A percentile compares a stretch with the other conserved stretches of the same genome.
Evolutionary conservation across 2,329 filamentous ascomycete genomes (phyloP).

Genomic region (Alternaria metachromatica): DNA sequence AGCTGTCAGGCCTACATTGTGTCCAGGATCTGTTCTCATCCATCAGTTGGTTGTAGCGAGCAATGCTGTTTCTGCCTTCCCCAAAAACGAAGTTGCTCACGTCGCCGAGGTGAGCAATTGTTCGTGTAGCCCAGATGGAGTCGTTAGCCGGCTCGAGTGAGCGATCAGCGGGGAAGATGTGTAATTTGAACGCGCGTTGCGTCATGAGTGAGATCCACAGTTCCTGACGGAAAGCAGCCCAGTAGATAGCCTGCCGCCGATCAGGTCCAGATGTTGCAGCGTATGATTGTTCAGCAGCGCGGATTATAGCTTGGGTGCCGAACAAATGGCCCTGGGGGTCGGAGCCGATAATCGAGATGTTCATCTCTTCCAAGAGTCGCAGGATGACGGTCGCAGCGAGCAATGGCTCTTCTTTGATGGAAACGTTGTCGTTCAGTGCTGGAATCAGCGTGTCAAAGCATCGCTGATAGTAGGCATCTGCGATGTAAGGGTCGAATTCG

Average conservation of each 20-base stretch:
- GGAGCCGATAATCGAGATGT: constrained; percentile 46
- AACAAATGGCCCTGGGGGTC: constrained; percentile 49
- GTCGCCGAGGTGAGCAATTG: constrained; percentile 49
- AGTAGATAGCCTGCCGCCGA: constrained; percentile 47
- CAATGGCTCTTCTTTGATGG: constrained; percentile 50
- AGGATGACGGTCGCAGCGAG: constrained; percentile 52
- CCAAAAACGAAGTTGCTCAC: constrained; percentile 48
- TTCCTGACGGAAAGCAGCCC: constrained; percentile 49
- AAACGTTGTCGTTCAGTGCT: constrained; percentile 47
- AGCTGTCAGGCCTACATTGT: constrained; percentile 39
- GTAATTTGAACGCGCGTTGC: constrained; percentile 44
- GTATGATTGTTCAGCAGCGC: constrained; percentile 43
- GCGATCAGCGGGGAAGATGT: constrained; percentile 49
- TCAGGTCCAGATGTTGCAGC: constrained; percentile 39
- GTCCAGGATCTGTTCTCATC: constrained; percentile 46
- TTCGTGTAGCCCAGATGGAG: constrained; percentile 52
- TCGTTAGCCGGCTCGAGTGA: constrained; percentile 50
- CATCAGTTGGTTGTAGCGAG: constrained; percentile 40
- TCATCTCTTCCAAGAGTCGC: constrained; percentile 52
- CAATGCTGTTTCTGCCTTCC: constrained; percentile 40
- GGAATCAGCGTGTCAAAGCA: constrained; percentile 52
- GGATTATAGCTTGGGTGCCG: constrained; percentile 48
- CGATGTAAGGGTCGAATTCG: constrained; percentile 50
- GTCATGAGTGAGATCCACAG: constrained; percentile 49
- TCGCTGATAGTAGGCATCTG: constrained; percentile 52